Percentiles rank a stretch among this genome's conserved stretches.
Conservation (phyloP, 371 early-diverging fungal genomes). For the Catenaria anguillulae region DNA sequence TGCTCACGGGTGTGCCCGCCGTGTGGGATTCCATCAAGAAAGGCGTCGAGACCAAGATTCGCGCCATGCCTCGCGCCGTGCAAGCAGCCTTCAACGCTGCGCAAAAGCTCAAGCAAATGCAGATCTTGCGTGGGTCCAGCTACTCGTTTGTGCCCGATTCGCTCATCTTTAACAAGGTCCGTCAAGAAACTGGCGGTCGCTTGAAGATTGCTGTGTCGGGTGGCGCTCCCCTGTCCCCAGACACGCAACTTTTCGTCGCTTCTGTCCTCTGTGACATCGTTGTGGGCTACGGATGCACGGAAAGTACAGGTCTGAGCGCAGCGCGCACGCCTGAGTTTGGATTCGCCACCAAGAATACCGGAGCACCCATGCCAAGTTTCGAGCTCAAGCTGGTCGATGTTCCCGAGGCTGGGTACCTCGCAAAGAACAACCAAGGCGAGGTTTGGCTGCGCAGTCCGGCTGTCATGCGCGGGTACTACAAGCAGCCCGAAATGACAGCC, state of each 20-base stretch:
- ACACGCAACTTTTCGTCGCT: conserved; percentile 73
- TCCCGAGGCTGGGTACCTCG: conserved; percentile 56
- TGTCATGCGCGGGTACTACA: conserved; percentile 61
- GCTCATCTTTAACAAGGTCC: conserved; percentile 81
- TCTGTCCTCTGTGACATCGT: conserved; percentile 69
- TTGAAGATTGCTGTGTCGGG: conserved; percentile 79
- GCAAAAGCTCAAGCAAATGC: conserved; percentile 41
- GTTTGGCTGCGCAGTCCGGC: conserved; percentile 71
- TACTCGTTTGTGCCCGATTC: conserved; percentile 35
- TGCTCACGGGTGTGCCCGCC: conserved; percentile 85
- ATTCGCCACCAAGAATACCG: conserved; percentile 34
- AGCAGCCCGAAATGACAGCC: conserved; percentile 32
- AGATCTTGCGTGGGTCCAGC: conserved; percentile 40
- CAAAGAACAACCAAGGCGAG: conserved; percentile 63
- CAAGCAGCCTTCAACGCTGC: conserved; percentile 61
- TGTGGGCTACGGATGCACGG: conserved; percentile 76
- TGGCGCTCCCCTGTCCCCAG: conserved; percentile 78
- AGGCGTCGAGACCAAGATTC: conserved; percentile 58
- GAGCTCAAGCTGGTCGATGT: conserved; percentile 83
- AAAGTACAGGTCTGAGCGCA: conserved; percentile 13
- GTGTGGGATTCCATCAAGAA: conserved; percentile 33
- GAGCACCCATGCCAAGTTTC: conserved; percentile 63
- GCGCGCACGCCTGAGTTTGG: conserved; percentile 17
- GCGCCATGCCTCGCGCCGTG: conserved; percentile 40
- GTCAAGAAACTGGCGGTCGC: conserved; percentile 82